Evolutionary conservation across 805 yeast species (phyloP).

Genomic region (Yarrowia sp.): DNA sequence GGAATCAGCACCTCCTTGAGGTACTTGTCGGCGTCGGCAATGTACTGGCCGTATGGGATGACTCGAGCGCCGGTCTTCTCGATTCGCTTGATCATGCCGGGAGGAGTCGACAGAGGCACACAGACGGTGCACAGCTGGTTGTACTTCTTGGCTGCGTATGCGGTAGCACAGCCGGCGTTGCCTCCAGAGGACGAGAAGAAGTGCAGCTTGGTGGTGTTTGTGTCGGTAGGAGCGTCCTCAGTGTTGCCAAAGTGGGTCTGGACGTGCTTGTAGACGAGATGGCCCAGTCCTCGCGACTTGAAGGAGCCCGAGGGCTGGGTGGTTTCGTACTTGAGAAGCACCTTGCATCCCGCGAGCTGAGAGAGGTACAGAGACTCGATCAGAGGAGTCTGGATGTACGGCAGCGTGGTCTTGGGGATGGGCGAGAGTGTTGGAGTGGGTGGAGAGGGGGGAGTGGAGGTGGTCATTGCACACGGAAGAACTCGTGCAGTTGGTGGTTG

Average conservation of each 20-base stretch:
- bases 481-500: constrained; percentile 1
- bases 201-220: constrained; percentile 30
- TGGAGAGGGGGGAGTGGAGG: constrained; percentile 19
- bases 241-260: constrained; percentile 48
- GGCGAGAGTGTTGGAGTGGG: constrained; percentile 4
- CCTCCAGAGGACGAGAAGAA: constrained; percentile 94
- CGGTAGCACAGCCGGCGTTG: constrained; percentile 97
- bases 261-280: constrained; percentile 62
- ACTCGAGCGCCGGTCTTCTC: constrained; percentile 52
- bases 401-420: constrained; percentile 27
- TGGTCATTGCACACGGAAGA: constrained; percentile 18
- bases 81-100: constrained; percentile 48
- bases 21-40: constrained; percentile 74
- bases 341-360: constrained; percentile 64
- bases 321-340: constrained; percentile 79
- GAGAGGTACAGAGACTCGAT: constrained; percentile 72
- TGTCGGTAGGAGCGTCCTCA: constrained; percentile 28
- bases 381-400: constrained; percentile 64
- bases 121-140: constrained; percentile 58
- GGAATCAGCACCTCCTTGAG: constrained; percentile 67
- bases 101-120: constrained; percentile 51
- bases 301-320: constrained; percentile 88
- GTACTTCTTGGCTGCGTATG: constrained; percentile 74
- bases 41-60: constrained; percentile 70
- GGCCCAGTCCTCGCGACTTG: constrained; percentile 90